Evolutionary conservation across 208 protist species (phyloP).

Genomic region (Leishmania martiniquensis): DNA sequence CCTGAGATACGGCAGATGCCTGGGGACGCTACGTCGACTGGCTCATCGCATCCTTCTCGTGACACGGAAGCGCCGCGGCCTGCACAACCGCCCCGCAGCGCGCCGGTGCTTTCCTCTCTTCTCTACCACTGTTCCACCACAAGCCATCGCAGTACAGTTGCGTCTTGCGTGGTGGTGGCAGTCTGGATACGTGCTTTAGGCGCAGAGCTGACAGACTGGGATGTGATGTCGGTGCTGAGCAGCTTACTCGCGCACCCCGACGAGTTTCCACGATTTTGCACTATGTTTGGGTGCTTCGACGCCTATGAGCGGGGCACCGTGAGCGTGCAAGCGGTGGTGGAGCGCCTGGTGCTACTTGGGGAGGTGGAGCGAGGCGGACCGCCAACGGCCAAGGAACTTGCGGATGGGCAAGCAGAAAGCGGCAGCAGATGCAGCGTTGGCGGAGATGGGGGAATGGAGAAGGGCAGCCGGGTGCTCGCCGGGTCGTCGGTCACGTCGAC

Average conservation of each 20-base stretch:
- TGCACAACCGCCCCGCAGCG: conserved; percentile 6
- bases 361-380: conserved; percentile 11
- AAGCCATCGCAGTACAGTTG: conserved; percentile 29
- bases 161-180: conserved; percentile 56
- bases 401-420: background rate
- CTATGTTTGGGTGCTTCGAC: conserved; percentile 47
- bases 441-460: background rate
- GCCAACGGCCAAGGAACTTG: background rate
- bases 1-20: conserved; percentile 12
- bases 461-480: background rate
- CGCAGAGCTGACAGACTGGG: conserved; percentile 73
- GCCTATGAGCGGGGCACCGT: conserved; percentile 44
- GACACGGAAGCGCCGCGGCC: background rate
- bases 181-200: conserved; percentile 84
- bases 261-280: conserved; percentile 68
- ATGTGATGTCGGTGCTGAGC: conserved; percentile 57
- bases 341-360: conserved; percentile 44
- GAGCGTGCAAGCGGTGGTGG: conserved; percentile 53
- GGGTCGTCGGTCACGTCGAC: background rate
- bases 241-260: conserved; percentile 47
- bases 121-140: conserved; percentile 74
- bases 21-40: background rate
- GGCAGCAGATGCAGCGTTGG: background rate
- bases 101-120: conserved; percentile 72
- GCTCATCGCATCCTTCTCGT: conserved; percentile 7